phyloP scores from a whole-genome alignment of 2,329 filamentous ascomycete species.

The Zymoseptoria passerinii region DNA sequence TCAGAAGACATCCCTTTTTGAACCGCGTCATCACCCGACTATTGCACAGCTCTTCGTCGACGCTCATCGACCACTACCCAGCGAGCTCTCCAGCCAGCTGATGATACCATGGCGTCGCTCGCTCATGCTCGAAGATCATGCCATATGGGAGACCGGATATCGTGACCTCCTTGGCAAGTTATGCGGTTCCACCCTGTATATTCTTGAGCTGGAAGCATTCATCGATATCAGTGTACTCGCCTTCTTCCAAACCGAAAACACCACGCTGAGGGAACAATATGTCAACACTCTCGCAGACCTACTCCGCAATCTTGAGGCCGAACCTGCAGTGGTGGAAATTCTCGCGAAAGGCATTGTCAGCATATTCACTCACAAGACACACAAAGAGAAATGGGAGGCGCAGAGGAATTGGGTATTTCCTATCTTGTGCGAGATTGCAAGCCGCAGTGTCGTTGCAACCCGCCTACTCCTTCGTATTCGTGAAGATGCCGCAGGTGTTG shows the following conservation, averaged over 20 bases:
- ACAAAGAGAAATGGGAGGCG: slow-evolving; percentile 19
- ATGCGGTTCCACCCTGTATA: slow-evolving; percentile 12
- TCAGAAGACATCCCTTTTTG: slow-evolving; percentile 9
- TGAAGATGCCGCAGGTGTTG: slow-evolving; percentile 16
- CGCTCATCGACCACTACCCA: slow-evolving; percentile 13
- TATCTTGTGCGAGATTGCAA: slow-evolving; percentile 13
- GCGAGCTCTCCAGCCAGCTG: slow-evolving; percentile 10
- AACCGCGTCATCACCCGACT: slow-evolving; percentile 15
- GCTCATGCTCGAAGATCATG: slow-evolving; percentile 17
- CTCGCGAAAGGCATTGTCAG: slow-evolving; percentile 15
- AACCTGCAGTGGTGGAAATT: slow-evolving; percentile 8
- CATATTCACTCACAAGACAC: slow-evolving; percentile 18
- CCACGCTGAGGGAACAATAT: slow-evolving; percentile 11
- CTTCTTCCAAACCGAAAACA: slow-evolving; percentile 15
- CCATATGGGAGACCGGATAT: slow-evolving; percentile 14
- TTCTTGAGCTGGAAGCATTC: slow-evolving; percentile 15
- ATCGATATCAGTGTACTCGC: slow-evolving; percentile 14
- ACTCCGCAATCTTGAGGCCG: slow-evolving; percentile 6
- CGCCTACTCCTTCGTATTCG: slow-evolving; percentile 15
- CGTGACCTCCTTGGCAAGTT: slow-evolving; percentile 12
- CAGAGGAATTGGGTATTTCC: slow-evolving; percentile 21
- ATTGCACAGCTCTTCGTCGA: slow-evolving; percentile 20
- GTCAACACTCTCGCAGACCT: slow-evolving; percentile 11
- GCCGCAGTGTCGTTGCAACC: slow-evolving; percentile 14
- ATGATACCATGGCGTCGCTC: slow-evolving; percentile 16